Evolutionary conservation across 176 grass and related monocot species (phyloP), one percentile per base, ranked within the genome.

Genomic region (Lolium rigidum): DNA sequence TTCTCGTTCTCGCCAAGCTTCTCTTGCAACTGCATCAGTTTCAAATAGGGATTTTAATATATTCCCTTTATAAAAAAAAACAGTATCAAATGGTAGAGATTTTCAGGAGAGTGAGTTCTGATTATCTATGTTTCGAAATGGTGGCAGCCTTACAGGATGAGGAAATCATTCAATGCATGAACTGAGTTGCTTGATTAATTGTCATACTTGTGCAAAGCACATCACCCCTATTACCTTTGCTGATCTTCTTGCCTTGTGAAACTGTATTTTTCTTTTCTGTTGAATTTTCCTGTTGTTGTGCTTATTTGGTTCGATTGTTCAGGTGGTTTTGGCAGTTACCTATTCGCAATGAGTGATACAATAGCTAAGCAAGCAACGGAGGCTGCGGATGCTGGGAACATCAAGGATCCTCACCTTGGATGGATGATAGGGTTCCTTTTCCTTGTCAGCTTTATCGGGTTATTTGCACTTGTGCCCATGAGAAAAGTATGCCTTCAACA

Each of bases 391-490:
- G 83, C 94, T 24, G 73, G 87, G 56, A 89, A 97, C 60, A 94
- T 97, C 38, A 97, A 94, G 71, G 80, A 97, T 54, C 94, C 92
- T 80, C 82, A 89, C 38, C 87, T 97, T 26, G 90, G 90, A 69
- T 97, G 95, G 95, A 97, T 97, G 92, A 94, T 97, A 83, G 95
- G 95, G 4, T 97, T 97, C 63, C 83, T 94, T 75, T 97, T 97
- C 85, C 85, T 92, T 22, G 95, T 92, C 86, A 94, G 95, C 87
- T 97, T 97, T 73, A 91, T 97, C 65, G 95, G 95, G 26, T 68
- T 97, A 35, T 87, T 97, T 68, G 88, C 95, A n/a, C 90, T 97
- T 61, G 95, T 97, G 35, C 95, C 95, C 60, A 86, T 97, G 54
- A 91, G 95, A 90, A 97, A 97, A 85, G 95, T 97, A 94, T 63